Evolutionary conservation across 768 basidiomycete species (phyloP), one percentile per base, ranked within the genome.

Genomic region (Amanita subjunquillea): DNA sequence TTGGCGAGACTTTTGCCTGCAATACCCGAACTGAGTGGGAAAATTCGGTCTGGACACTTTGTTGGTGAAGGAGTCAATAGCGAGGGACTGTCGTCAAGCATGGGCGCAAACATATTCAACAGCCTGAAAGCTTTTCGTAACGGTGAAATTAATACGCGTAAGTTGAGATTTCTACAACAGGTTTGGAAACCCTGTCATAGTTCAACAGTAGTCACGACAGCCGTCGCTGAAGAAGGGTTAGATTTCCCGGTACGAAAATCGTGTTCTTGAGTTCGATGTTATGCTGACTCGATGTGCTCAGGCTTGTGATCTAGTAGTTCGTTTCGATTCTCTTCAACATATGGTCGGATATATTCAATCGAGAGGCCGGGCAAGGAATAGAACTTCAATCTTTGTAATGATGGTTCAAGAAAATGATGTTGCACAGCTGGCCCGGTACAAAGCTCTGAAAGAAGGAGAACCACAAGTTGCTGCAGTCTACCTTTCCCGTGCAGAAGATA

Each of bases 261-360:
- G 38, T 22, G 15, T 45, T 13, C 30, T 4, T 39, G 3, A 42
- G 50, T 53, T 40, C 56, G 34, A 34, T 34, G 50, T 41, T 40
- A 49, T 30, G 25, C 39, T 17, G 46, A 57, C 13, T n/a, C 37
- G 89, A 4, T 34, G 25, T 41, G 20, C 36, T 2, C 17, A 53
- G 51, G 51, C 84, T 9, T 93, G 91, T 64, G 87, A 91, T 60
- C 72, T 93, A 6, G 87, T 92, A 42, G 75, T 94, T 57, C 87
- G 91, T 4, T 93, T 91, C 58, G 91, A 95, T 60, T 71, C 79
- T 5, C 70, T 92, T 6, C 78, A 85, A 38, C 88, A 91, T 55
- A 83, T 92, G 78, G 83, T 86, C 17, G 86, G 85, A 46, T 94
- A 94, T 58, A 79, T 94, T 39, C 92, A 95, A 64, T 91, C 88